These are phyloP conservation scores for Pythium monospermum DNA, from an alignment of 352 stramenopile species.

Conservation along the genomic window DNA sequence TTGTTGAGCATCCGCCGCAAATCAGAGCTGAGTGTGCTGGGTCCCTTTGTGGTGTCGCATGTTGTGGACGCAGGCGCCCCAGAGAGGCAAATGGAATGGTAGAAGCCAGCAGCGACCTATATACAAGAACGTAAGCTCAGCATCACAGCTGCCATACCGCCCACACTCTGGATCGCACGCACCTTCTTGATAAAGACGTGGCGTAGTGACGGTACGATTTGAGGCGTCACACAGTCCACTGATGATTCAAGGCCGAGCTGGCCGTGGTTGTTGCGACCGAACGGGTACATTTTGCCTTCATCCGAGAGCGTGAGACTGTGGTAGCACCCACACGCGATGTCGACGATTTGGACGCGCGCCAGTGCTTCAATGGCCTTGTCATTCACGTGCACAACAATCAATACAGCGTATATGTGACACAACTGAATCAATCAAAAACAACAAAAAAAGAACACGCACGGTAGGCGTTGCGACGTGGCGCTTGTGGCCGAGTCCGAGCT, in stretches of 20 bases:
- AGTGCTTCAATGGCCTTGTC: slow-evolving; percentile 48
- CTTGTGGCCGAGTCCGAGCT: slow-evolving; percentile 88
- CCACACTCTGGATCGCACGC: background rate
- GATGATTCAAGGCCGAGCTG: slow-evolving; percentile 82
- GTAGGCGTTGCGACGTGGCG: slow-evolving; percentile 47
- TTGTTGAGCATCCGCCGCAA: slow-evolving; percentile 85
- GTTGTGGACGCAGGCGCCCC: slow-evolving; percentile 1
- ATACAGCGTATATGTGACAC: background rate
- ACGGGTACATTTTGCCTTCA: slow-evolving; percentile 88
- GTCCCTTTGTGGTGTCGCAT: background rate
- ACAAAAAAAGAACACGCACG: slow-evolving; percentile 21
- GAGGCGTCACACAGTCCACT: slow-evolving; percentile 65
- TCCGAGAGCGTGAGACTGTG: slow-evolving; percentile 80
- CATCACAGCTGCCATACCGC: too few species aligned
- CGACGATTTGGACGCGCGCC: slow-evolving; percentile 46
- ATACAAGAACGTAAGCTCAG: too few species aligned
- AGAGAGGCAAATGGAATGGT: slow-evolving; percentile 82
- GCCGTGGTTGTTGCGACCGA: slow-evolving; percentile 92
- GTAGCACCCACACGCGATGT: slow-evolving; percentile 81
- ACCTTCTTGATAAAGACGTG: slow-evolving; percentile 64
- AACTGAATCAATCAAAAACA: background rate
- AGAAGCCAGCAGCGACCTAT: slow-evolving; percentile 89
- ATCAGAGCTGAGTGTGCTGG: slow-evolving; percentile 56
- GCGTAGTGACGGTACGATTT: slow-evolving; percentile 63
- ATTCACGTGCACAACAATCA: background rate